A percentile compares a stretch with the other conserved stretches of the same genome.
phyloP scores from a whole-genome alignment of 2,329 filamentous ascomycete genomes.

The Coniella vitis region DNA sequence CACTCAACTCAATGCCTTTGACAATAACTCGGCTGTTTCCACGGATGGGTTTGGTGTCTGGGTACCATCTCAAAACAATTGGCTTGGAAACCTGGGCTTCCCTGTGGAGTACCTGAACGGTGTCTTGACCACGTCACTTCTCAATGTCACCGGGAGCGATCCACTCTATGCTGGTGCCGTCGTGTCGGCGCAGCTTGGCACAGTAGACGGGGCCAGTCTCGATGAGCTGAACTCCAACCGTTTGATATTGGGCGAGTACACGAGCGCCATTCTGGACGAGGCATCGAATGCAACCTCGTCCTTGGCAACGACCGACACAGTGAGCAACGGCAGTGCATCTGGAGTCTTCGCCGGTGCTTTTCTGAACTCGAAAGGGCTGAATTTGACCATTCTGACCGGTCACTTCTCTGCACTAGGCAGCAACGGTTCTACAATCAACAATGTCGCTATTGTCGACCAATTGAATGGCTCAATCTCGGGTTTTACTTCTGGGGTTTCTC shows the following conservation, averaged over 20 bases:
- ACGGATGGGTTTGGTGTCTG: conserved; percentile 81
- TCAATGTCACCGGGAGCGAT: conserved; percentile 55
- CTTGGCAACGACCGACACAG: conserved; percentile 40
- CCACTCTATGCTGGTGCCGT: conserved; percentile 80
- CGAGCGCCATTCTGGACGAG: conserved; percentile 46
- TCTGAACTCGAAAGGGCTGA: conserved; percentile 61
- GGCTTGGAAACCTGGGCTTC: conserved; percentile 73
- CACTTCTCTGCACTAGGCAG: conserved; percentile 69
- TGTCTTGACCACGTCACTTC: conserved; percentile 59
- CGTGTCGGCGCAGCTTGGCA: conserved; percentile 64
- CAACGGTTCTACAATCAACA: conserved; percentile 67
- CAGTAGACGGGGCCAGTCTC: conserved; percentile 66
- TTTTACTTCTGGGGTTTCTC: conserved; percentile 57
- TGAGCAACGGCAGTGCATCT: conserved; percentile 36
- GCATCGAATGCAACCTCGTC: conserved; percentile 23
- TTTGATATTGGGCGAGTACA: conserved; percentile 44
- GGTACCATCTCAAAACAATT: conserved; percentile 79
- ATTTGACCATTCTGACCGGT: conserved; percentile 82
- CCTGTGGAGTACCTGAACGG: conserved; percentile 63
- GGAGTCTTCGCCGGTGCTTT: conserved; percentile 77
- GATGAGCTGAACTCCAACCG: conserved; percentile 18
- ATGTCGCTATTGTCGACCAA: conserved; percentile 76
- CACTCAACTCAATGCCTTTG: conserved; percentile 62
- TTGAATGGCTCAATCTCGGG: conserved; percentile 60
- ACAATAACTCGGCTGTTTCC: conserved; percentile 49